Evolutionary conservation across 2,329 filamentous ascomycete species (phyloP).

Genomic region (Calonectria henricotiae): DNA sequence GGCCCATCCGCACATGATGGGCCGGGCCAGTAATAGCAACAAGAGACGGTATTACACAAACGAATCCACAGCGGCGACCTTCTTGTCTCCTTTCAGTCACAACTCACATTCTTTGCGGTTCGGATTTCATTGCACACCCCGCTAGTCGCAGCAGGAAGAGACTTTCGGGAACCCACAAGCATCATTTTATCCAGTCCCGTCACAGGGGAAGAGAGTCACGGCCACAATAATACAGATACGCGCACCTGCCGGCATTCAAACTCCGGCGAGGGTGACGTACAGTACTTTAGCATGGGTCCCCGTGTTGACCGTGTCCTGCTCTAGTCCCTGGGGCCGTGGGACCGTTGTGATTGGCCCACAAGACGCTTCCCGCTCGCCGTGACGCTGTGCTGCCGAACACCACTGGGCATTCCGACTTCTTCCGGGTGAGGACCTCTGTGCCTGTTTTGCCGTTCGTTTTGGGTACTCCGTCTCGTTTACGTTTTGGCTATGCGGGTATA

Average conservation of each 20-base stretch:
- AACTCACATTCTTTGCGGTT: constrained; percentile 8
- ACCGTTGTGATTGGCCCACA: constrained; percentile 33
- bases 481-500: constrained; percentile 47
- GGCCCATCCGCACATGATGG: constrained; percentile 11
- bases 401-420: constrained; percentile 45
- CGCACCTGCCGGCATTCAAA: constrained; percentile 45
- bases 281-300: constrained; percentile 34
- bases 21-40: not conserved
- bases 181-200: constrained; percentile 31
- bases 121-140: not conserved
- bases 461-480: constrained; percentile 48
- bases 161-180: constrained; percentile 32
- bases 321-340: constrained; percentile 15
- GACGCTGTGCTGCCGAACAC: constrained; percentile 25
- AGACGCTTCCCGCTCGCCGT: constrained; percentile 33
- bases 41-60: constrained; percentile 18
- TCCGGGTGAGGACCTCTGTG: constrained; percentile 37
- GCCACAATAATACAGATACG: constrained; percentile 48
- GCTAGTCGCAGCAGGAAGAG: constrained; percentile 13
- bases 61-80: constrained; percentile 18
- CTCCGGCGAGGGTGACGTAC: constrained; percentile 46
- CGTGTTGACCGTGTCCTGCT: constrained; percentile 18
- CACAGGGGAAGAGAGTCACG: constrained; percentile 42
- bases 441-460: constrained; percentile 40
- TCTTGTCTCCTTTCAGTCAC: not conserved